Base-by-base conservation (phyloP, 192 early-diverging fungal genomes). In the Backusella westeae region DNA sequence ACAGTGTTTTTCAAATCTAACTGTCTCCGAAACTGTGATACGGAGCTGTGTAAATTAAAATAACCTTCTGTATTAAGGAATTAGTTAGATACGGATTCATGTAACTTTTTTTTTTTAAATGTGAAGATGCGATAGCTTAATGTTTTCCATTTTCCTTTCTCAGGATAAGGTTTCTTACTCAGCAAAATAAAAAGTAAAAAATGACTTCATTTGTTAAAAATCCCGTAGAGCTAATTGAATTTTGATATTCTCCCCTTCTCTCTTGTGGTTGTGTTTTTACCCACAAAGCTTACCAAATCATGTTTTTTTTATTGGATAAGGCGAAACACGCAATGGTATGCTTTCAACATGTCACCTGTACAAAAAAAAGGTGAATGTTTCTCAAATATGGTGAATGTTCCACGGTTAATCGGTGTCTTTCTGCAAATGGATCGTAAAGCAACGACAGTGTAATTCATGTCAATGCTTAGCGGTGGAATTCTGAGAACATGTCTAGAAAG, bases 381-480 rank as follows among this genome's bases (percentile, higher is more conserved):
- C 26, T 63, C 56, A 63, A 63, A 63, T 63, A 63, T 63, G 23
- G 56, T 8, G 56, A 63, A 63, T 0, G 56, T 63, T 63, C 56
- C 56, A 63, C 23, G 56, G 56, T 29, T 29, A 63, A 19, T 63
- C 56, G 56, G 56, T 63, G 23, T 63, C 56, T 63, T 63, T 63
- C 56, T 63, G 56, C 56, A 63, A 63, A 63, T 63, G 56, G 56
- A 29, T 63, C 56, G 56, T 29, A 10, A 23, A 63, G 26, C 56
- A 29, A 26, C 12, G 4, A 44, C 15, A 44, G 42, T 44, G 56
- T 63, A 29, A 63, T 63, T 63, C 56, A 63, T 63, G 56, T 63
- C 56, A 63, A 63, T 63, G 56, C 56, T 63, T 63, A 63, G 23
- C 26, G 56, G n/a, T 63, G 56, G 56, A 63, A 63, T 26, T 63